Evolutionary conservation across 768 basidiomycete genomes (phyloP).

Genomic region (Boletus vinaceobasis): DNA sequence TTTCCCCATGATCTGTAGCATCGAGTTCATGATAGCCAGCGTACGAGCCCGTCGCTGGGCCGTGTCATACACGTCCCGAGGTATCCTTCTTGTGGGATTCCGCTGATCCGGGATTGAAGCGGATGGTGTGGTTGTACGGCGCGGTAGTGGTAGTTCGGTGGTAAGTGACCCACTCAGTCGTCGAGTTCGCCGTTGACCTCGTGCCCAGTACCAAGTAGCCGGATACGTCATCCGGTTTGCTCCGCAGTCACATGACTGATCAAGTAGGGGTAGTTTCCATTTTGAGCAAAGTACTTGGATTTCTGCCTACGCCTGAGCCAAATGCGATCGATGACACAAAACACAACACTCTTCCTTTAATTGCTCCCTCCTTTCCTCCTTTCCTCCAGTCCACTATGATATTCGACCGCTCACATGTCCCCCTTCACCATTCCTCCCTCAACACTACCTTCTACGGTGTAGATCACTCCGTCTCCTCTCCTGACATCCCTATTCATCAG

Average conservation of each 20-base stretch:
- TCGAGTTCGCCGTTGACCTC: constrained; percentile 15
- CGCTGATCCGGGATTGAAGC: constrained; percentile 1
- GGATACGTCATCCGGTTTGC: constrained; percentile 15
- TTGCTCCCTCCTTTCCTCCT: background rate
- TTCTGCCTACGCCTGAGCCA: constrained; percentile 14
- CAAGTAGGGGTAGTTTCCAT: constrained; percentile 15
- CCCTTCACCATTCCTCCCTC: constrained; percentile 52
- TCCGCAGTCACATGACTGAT: constrained; percentile 28
- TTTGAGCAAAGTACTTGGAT: constrained; percentile 19
- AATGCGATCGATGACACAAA: constrained; percentile 25
- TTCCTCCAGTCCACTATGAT: constrained; percentile 23
- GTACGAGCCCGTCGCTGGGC: constrained; percentile 12
- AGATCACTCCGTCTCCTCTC: constrained; percentile 57
- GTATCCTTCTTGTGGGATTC: constrained; percentile 8
- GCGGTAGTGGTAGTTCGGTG: background rate
- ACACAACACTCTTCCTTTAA: constrained; percentile 7
- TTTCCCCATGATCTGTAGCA: constrained; percentile 18
- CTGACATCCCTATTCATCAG: constrained; percentile 57
- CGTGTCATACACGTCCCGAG: constrained; percentile 7
- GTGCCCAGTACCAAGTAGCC: background rate
- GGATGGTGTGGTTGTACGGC: background rate
- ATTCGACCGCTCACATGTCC: constrained; percentile 22
- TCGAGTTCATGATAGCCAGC: background rate
- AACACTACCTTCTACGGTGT: constrained; percentile 65
- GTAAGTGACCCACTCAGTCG: background rate